Base-by-base conservation (phyloP, 352 stramenopile species). In the Phytophthora capsici region DNA sequence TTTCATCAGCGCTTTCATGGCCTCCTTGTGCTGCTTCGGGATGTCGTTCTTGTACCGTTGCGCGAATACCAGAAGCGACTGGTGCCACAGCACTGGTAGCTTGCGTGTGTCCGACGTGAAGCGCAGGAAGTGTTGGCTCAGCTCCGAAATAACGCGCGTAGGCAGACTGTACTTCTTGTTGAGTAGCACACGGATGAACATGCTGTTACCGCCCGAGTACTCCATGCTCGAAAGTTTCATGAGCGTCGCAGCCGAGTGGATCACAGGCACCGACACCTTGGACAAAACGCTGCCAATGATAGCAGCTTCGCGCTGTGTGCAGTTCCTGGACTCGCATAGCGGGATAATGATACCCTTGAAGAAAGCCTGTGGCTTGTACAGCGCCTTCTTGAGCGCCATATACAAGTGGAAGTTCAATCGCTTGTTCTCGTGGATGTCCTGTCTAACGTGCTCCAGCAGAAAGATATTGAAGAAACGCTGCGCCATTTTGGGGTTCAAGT, bases 161-260 rank as follows among this genome's bases (percentile, higher is more conserved):
- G 98, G 98, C 32, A 99, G 83, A 51, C 95, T 98, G 84, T 99
- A 99, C 82, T 99, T 99, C 78, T 99, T 99, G 85, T 99, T 98
- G 25, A 99, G 86, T 12, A 99, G 83, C 28, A 99, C 92, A 40
- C 89, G 92, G 63, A 99, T 98, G 69, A 99, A 99, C 61, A 99
- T 96, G 17, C 94, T 99, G 54, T 97, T 97, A 46, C 96, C 96
- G 49, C 97, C 98, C 53, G 91, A 98, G 87, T 99, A 99, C 54
- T 96, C 82, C 88, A 98, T 94, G 57, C 90, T 88, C 37, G 97
- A 91, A 38, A 99, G 82, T 82, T 99, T 99, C 81, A 99, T 97
- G 55, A 99, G 90, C 34, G 97, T 98, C 23, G 98, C 98, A 5
- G 98, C 98, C 16, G 97, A 99, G 85, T 99, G 98, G 76, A 98